Percentiles rank a stretch among this genome's conserved stretches.
Conservation (phyloP, 2,329 filamentous ascomycete species). For the Onygena corvina region DNA sequence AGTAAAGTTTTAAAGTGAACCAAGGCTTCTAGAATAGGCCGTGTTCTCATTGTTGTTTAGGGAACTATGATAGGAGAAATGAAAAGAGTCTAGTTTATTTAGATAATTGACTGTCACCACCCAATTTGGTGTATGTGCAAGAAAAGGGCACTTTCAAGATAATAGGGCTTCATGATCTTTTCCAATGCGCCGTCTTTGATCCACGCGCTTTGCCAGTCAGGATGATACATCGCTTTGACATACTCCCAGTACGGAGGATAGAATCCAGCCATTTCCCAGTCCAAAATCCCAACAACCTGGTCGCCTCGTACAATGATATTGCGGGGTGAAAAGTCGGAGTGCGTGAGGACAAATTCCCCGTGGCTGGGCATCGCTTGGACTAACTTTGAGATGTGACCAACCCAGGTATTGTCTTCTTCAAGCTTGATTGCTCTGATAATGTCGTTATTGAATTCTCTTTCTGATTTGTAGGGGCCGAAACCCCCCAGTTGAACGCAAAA, state of each 20-base stretch:
- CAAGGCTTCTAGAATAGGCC: no score
- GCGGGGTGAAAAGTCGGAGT: constrained; percentile 19
- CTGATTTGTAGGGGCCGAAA: constrained; percentile 14
- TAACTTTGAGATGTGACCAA: constrained; percentile 10
- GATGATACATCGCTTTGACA: constrained; percentile 16
- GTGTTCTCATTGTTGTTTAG: no score
- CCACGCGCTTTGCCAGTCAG: constrained; percentile 16
- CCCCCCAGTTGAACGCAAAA: constrained; percentile 11
- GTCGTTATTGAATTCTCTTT: constrained; percentile 14
- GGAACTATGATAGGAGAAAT: no score
- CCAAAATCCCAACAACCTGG: constrained; percentile 18
- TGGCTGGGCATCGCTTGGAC: constrained; percentile 15
- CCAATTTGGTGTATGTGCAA: constrained; percentile 15
- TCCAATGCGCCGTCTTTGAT: constrained; percentile 16
- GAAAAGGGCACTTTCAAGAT: constrained; percentile 15
- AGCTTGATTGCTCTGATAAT: constrained; percentile 13
- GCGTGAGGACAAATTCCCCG: constrained; percentile 21
- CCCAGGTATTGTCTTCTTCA: constrained; percentile 11
- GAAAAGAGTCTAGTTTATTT: no score
- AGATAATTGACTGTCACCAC: no score
- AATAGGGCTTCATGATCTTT: constrained; percentile 16
- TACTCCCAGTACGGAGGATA: constrained; percentile 24
- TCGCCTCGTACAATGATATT: constrained; percentile 21
- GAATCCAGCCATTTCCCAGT: constrained; percentile 22
- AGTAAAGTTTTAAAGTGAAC: no score